Evolutionary conservation across 2,329 filamentous ascomycete genomes (phyloP), one percentile per base, ranked within the genome.

Genomic region (Alternaria atra): DNA sequence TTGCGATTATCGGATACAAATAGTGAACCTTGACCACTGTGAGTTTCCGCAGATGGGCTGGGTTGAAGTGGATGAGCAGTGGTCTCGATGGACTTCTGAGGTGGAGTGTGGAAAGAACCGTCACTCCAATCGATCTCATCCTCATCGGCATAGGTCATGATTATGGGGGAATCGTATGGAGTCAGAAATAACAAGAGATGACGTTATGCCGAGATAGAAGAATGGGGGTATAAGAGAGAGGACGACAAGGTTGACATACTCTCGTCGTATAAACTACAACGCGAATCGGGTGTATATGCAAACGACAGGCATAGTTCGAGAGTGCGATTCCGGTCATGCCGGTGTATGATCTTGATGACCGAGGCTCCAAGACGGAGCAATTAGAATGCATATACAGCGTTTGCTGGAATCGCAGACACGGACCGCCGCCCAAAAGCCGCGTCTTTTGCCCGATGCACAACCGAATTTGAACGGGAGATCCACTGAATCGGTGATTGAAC

Each of bases 71-170:
- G 44, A 12, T 20, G 10, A n/a, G 48, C 15, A 20, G 27, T 25
- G 6, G 46, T 5, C 5, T 40, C 37, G 6, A 35, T 32, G 9
- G 6, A 15, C 17, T 39, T 27, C 2, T 52, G 44, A 12, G 51
- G 29, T 5, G 46, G 23, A 32, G 60, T 47, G 10, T 55, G 46
- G 0, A 72, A 51, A 7, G 71, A 55, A 15, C 70, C 60, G 27
- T 73, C 70, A 32, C 69, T 69, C 69, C 70, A 73, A 48, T 74
- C 68, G 7, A 74, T 53, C 46, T 70, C 64, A 30, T 73, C 70
- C 47, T 73, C 70, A 35, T 61, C 43, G 7, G 53, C 54, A 40
- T 61, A 64, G 10, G 20, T 13, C 65, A 73, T 73, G 2, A 2
- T 51, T 9, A 15, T 5, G 6, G 8, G 20, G 10, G 5, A 40